Percentiles rank a stretch among this genome's conserved stretches.
Evolutionary conservation across 2,329 filamentous ascomycete genomes (phyloP).

Genomic region (Fusarium nanum): DNA sequence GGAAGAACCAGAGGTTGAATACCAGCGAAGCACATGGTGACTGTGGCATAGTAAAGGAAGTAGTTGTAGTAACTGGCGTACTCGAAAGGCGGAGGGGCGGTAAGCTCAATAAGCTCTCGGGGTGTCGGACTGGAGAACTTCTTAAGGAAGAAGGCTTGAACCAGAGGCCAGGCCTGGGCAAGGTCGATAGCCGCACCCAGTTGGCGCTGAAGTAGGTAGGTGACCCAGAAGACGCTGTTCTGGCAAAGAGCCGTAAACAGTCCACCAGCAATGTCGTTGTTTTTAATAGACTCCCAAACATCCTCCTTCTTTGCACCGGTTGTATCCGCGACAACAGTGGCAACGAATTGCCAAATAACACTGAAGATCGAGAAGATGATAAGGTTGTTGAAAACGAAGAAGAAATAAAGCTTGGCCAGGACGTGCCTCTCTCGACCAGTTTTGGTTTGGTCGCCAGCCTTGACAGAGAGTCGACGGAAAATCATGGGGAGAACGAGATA

Average conservation of each 20-base stretch:
- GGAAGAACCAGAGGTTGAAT: constrained; percentile 90
- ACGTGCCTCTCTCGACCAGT: constrained; percentile 93
- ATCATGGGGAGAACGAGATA: constrained; percentile 91
- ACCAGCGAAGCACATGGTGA: constrained; percentile 84
- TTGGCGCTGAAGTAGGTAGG: constrained; percentile 91
- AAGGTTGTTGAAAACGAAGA: constrained; percentile 98
- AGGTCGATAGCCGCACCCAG: constrained; percentile 93
- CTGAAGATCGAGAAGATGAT: constrained; percentile 94
- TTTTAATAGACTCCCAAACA: constrained; percentile 75
- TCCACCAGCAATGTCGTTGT: constrained; percentile 70
- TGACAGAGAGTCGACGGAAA: constrained; percentile 86
- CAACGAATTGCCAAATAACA: constrained; percentile 79
- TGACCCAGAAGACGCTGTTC: constrained; percentile 93
- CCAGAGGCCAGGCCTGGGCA: constrained; percentile 85
- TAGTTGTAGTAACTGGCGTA: constrained; percentile 99
- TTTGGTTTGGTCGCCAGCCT: constrained; percentile 90
- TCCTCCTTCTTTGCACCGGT: constrained; percentile 65
- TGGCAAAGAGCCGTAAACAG: constrained; percentile 81
- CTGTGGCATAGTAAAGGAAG: constrained; percentile 93
- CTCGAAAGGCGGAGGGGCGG: constrained; percentile 91
- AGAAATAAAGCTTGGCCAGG: constrained; percentile 87
- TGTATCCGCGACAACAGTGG: constrained; percentile 68
- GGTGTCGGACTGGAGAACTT: constrained; percentile 90
- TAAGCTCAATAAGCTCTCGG: constrained; percentile 89
- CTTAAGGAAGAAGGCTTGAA: constrained; percentile 86